Base-by-base conservation (phyloP, 257 asterid genomes). In the Solanum boliviense region DNA sequence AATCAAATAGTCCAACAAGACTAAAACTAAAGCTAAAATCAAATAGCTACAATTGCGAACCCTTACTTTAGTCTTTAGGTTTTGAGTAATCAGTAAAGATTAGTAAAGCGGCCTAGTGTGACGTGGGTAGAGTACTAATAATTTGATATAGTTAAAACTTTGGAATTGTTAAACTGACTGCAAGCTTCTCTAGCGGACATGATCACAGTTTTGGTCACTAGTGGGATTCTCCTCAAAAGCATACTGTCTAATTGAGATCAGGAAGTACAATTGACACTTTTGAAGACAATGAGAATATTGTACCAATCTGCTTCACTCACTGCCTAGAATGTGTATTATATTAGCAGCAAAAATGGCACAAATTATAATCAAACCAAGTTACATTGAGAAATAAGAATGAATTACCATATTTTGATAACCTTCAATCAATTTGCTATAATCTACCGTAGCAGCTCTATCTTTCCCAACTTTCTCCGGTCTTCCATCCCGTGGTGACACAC, bases 371-470 rank as follows among this genome's bases (percentile, higher is more conserved):
- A 79, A 74, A 27, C 48, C 84, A 79, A 16, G 38, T 16, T 13
- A 44, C 12, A 44, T 79, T 44, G 67, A 79, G 39, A 79, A 44
- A 13, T 41, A 39, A n/a, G 18, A n/a, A 38, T 23, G 83, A 13
- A 92, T 87, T 90, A 96, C 99, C 99, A 95, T 94, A 29, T 84
- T 90, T 68, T 92, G 94, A 90, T 93, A 96, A 60, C 97, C 99
- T 87, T 92, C 91, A 87, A 95, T 95, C 91, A 87, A 46, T 48
- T 92, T 92, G 31, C 90, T 93, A 89, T 84, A 94, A 91, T 95
- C 97, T 88, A 76, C 89, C 84, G 90, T 93, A 58, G 85, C 73
- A 56, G 13, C 82, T 27, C 89, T 85, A 81, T 74, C 86, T 84
- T 83, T 88, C 72, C 86, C 90, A 41, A 29, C 87, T 89, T 65